Evolutionary conservation across 2,329 filamentous ascomycete species (phyloP), one percentile per base, ranked within the genome.

Genomic region (Xylaria sp.): DNA sequence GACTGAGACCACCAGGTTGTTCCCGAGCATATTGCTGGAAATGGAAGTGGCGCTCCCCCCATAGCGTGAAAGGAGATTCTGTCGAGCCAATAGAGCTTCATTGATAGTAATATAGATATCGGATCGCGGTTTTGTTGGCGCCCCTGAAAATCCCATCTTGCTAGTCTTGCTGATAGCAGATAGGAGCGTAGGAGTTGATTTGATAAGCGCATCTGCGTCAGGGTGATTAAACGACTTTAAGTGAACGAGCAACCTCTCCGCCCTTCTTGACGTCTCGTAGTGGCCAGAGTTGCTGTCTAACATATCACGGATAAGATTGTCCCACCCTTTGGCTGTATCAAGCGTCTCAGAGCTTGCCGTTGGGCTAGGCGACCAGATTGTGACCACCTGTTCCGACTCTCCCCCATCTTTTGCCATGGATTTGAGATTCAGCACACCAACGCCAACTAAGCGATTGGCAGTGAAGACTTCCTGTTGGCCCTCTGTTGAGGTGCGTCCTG

Each of bases 81-180:
- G 93, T 66, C 90, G 90, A 20, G 91, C 90, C 28, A 99, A 84
- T n/a, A 90, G 86, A 0, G 94, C 92, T 71, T 94, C 90, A 67
- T 90, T 89, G 57, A 99, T 81, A 0, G 94, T 98, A 54, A 99
- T 81, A 78, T 99, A 99, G 60, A 99, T 98, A 79, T 99, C 97
- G 12, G 94, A 98, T 75, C 97, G 87, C 18, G 92, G 86, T 78
- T 94, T 94, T 0, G 92, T 94, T 0, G 96, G 95, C 1, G 94
- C 94, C 13, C 94, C 94, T 3, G 95, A 93, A 79, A 99, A 98
- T 1, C 94, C 96, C 79, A 98, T 94, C 79, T 96, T 96, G 75
- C 86, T 91, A 0, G 94, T 97, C 79, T 92, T 92, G 66, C 86
- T 86, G 68, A 98, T 88, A 61, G 92, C 91, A 60, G 97, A 91